phyloP scores from a whole-genome alignment of 2,329 filamentous ascomycete genomes.

The Tolypocladium guangdongense region DNA sequence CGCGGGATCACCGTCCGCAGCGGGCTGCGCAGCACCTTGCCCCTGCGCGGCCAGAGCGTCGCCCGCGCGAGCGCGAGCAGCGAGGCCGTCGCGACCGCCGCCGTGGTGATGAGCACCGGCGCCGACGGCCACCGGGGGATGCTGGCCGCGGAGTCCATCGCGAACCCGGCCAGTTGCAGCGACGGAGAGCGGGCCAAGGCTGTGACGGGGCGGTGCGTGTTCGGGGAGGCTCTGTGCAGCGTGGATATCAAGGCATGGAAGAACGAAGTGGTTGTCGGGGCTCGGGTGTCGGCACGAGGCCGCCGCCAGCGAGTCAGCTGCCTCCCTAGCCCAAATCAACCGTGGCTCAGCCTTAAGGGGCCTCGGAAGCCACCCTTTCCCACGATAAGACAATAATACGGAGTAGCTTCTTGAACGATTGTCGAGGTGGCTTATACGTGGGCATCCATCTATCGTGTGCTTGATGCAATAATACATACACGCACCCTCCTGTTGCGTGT shows the following conservation, averaged over 20 bases:
- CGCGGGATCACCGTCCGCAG: conserved; percentile 28
- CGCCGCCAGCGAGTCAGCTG: not conserved
- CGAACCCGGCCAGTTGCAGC: not conserved
- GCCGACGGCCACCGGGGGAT: conserved; percentile 11
- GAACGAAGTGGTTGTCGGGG: not conserved
- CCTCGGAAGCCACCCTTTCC: too few species aligned
- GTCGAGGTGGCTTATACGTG: not conserved
- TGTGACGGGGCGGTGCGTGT: not conserved
- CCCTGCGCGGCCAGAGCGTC: conserved; percentile 28
- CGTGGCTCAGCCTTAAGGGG: not conserved
- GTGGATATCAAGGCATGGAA: not conserved
- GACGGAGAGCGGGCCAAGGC: not conserved
- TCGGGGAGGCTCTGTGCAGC: too few species aligned
- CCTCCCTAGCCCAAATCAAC: not conserved
- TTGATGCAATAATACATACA: not conserved
- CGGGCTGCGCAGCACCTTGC: conserved; percentile 31
- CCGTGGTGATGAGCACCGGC: conserved; percentile 25
- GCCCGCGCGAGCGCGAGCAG: conserved; percentile 22
- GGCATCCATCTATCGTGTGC: not conserved
- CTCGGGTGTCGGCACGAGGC: too few species aligned
- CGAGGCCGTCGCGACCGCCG: conserved; percentile 29
- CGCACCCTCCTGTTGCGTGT: not conserved
- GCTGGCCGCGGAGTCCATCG: conserved; percentile 17
- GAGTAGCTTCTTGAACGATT: too few species aligned
- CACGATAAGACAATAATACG: too few species aligned